Conservation (phyloP, 140 eudicot species). For the Oenanthe javanica region DNA sequence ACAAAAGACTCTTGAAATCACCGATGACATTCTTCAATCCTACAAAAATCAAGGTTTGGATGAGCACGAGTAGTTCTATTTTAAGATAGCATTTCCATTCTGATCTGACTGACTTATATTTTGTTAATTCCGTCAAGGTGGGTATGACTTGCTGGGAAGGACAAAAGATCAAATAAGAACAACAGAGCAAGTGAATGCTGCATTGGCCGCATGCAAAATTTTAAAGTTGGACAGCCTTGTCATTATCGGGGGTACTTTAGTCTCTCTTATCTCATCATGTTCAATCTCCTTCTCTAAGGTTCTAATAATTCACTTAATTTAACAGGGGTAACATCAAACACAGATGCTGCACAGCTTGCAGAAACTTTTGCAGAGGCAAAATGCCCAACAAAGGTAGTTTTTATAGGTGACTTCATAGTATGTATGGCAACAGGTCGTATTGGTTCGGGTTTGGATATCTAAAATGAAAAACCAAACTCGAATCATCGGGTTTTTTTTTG, state of each 20-base stretch:
- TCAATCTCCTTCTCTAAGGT: neutral
- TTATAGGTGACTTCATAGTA: neutral
- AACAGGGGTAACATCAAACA: conserved; percentile 96
- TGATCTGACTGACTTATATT: conserved; percentile 2
- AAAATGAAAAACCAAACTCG: no score
- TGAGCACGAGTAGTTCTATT: neutral
- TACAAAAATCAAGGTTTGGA: conserved; percentile 90
- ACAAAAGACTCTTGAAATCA: conserved; percentile 80
- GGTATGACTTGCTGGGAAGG: conserved; percentile 95
- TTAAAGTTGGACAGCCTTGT: conserved; percentile 88
- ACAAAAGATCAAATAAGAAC: conserved; percentile 98
- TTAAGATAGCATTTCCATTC: neutral
- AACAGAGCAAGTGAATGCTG: conserved; percentile 93
- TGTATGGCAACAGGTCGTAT: no score
- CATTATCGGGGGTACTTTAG: conserved; percentile 73
- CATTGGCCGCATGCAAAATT: conserved; percentile 76
- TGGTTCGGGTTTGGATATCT: no score
- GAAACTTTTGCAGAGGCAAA: conserved; percentile 95
- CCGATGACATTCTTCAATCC: conserved; percentile 76
- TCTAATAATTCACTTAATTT: conserved; percentile 11
- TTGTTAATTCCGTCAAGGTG: conserved; percentile 47
- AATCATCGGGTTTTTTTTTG: no score
- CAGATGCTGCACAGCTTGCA: conserved; percentile 99
- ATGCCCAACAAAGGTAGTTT: conserved; percentile 76
- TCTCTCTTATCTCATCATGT: neutral